Base-by-base conservation (phyloP, 1,284 basidiomycete species). In the Ganoderma resinaceum region DNA sequence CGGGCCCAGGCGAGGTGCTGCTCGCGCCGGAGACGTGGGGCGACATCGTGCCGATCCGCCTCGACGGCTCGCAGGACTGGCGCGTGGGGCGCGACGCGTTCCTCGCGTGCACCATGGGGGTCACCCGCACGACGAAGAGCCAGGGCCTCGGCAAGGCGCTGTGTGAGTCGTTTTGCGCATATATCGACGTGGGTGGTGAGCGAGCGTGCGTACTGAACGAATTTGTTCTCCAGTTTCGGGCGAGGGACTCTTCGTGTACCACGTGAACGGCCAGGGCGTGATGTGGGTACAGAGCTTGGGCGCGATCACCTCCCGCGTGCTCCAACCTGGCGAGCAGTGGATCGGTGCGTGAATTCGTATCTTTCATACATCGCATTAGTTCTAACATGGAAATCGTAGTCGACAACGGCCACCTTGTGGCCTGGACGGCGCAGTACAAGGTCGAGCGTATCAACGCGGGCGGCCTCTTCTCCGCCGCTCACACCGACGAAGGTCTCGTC, bases 1-100 rank as follows among this genome's bases (percentile, higher is more conserved):
- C 72, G 9, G 79, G 79, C 11, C 78, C 78, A 2, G 79, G 79
- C 0, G 79, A 80, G 61, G 77, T 80, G 37, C 63, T 80, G 29
- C 66, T 80, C 57, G 77, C 79, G 18, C 79, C 79, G 3, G 78
- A 79, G 64, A 76, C 75, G 6, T 80, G 79, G 79, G 79, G 79
- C 23, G 79, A 80, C 66, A 73, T 80, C 68, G 74, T 78, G 1
- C 76, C 76, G 40, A 78, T 80, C 65, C 69, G 68, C 1, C 66
- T 80, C 26, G 77, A 80, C 57, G 78, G 77, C 1, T 60, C 67
- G 20, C 72, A 74, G 14, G 59, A 72, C 38, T 80, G 79, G 79
- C 69, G 46, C 38, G 71, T 79, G 52, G 77, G 78, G n/a, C 78
- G 76, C 69, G 71, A 79, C 65, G 75, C 78, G 29, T 80, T 77